Evolutionary conservation across 306 rosid genomes (phyloP), one percentile per base, ranked within the genome.

Genomic region (Gynostemma pentaphyllum): DNA sequence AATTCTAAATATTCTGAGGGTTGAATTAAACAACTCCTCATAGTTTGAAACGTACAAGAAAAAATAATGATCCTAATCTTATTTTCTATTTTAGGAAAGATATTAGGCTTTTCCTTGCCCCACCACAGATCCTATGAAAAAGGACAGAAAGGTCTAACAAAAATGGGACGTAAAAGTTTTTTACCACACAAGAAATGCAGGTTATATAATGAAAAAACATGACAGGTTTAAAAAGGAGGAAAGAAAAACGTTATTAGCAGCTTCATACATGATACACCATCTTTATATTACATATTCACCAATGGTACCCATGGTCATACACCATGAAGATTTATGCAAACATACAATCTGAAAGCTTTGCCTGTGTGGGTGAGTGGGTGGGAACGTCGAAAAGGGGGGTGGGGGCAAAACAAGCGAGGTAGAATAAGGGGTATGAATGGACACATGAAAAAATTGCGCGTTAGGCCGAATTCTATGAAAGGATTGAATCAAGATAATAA

Each of bases 1-100:
- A 8, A 61, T 40, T 41, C 66, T 39, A 61, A 24, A 61, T 61
- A 42, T n/a, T n/a, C 49, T 39, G 50, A 61, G 49, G n/a, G 37
- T 23, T 24, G 49, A 5, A 60, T 60, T 14, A 40, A 21, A 66
- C 55, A 66, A 66, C 39, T 15, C 15, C 41, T 15, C 7, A 3
- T 26, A 45, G 3, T 42, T 8, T 15, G 49, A 61, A 40, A 61
- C 48, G 37, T 39, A 2, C 11, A 37, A 59, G 66, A 40, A 61
- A 61, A 40, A n/a, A n/a, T n/a, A n/a, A n/a, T n/a, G 66, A 40
- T 23, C 36, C 34, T 40, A 50, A 16, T 61, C 41, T 30, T 61
- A 15, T 61, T 19, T 22, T 61, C 37, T 23, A 61, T 39, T 41
- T 37, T 40, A 41, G 13, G 4, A n/a, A n/a, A n/a, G n/a, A n/a